Conservation (phyloP, 2,329 filamentous ascomycete species). For the Calonectria montana region DNA sequence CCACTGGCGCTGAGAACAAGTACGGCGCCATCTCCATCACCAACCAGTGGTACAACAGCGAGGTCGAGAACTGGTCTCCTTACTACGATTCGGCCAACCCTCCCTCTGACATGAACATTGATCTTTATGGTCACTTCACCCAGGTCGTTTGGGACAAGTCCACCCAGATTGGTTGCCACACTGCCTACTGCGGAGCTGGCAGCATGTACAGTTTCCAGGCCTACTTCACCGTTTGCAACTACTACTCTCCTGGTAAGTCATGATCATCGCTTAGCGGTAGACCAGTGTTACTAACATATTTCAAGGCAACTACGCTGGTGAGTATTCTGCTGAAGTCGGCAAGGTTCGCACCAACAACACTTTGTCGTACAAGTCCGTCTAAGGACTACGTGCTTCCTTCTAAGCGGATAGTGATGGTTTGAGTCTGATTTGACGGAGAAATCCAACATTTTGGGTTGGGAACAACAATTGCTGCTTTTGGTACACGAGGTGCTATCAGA, state of each 20-base stretch:
- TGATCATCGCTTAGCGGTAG: not conserved
- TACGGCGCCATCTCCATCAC: conserved; percentile 77
- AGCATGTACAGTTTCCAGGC: conserved; percentile 62
- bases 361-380: conserved; percentile 37
- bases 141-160: conserved; percentile 57
- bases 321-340: conserved; percentile 62
- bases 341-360: conserved; percentile 36
- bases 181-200: conserved; percentile 72
- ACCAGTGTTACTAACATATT: not conserved
- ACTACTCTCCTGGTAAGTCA: conserved; percentile 73
- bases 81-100: conserved; percentile 68
- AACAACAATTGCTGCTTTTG: conserved; percentile 23
- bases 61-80: conserved; percentile 66
- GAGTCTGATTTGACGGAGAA: conserved; percentile 12
- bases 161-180: conserved; percentile 65
- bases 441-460: conserved; percentile 27
- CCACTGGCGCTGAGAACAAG: conserved; percentile 54
- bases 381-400: conserved; percentile 28
- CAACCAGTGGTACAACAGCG: conserved; percentile 90
- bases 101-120: conserved; percentile 72
- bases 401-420: conserved; percentile 17
- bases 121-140: conserved; percentile 69
- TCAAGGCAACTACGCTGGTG: conserved; percentile 64
- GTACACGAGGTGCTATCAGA: conserved; percentile 26
- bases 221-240: conserved; percentile 93